Evolutionary conservation across 495 filamentous ascomycete genomes (phyloP), one percentile per base, ranked within the genome.

Genomic region (Endocarpon pusillum): DNA sequence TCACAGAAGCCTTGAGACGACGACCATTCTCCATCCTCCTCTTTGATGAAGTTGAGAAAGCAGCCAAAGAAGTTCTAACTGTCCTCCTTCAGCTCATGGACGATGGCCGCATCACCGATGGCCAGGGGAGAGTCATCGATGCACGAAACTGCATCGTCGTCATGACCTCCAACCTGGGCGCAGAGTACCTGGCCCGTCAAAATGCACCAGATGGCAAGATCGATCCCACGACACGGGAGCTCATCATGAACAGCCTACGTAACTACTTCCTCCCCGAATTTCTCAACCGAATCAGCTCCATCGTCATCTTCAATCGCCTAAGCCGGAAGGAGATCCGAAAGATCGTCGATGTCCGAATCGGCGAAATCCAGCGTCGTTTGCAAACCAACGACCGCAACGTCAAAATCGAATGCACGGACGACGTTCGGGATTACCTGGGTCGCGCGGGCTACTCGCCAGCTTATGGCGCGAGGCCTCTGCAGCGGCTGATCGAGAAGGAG

Each of bases 1-100:
- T 97, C 22, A 97, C 89, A 3, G 89, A 97, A 56, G 78, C 73
- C 27, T 73, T 97, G 5, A 83, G 89, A 16, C 80, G 89, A 19
- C 78, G 80, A 33, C 89, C 89, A 1, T 97, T 97, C 70, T 94
- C 89, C 3, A 97, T 97, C 54, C 66, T 97, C 2, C 73, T 97
- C 3, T 97, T 97, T 44, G 89, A 97, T 48, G 89, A 97, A 54
- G 81, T 94, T 12, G 89, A 97, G 57, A 97, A 97, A 62, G 89
- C 89, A 2, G 89, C 89, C 33, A 96, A 96, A 56, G 89, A 97
- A 58, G 80, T 97, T 9, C 64, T 97, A 19, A 97, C 89, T 6
- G 91, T 97, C 4, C 70, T 97, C 15, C 70, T 97, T 6, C 89
- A 97, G 52, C 81, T 97, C 47, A 94, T 97, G 79, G 89, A 97